Conservation (phyloP, 805 yeast species). For the Candida alai region DNA sequence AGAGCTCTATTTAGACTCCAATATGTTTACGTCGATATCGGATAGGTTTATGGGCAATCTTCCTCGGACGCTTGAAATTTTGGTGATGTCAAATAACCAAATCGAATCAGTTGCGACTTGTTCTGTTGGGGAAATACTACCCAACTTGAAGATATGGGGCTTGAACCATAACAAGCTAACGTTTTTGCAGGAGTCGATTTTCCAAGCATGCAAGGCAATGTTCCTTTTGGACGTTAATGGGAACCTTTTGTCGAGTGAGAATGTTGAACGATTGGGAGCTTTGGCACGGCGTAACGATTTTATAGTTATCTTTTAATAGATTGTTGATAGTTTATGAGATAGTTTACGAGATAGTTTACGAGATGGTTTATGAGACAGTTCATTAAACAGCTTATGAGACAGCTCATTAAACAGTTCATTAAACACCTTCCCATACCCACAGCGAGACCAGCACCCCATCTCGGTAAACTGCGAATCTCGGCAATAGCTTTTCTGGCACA, state of each 20-base stretch:
- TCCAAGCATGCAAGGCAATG: slow-evolving; percentile 4
- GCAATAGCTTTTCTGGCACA: too few species aligned
- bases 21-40: slow-evolving; percentile 19
- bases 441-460: too few species aligned
- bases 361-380: too few species aligned
- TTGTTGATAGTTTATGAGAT: too few species aligned
- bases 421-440: too few species aligned
- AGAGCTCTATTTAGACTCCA: slow-evolving; percentile 22
- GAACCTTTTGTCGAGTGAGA: slow-evolving; percentile 13
- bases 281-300: slow-evolving; percentile 8
- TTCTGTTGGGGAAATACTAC: slow-evolving; percentile 11
- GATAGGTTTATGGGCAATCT: slow-evolving; percentile 17
- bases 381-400: too few species aligned
- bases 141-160: slow-evolving; percentile 16
- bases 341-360: too few species aligned
- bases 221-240: slow-evolving; percentile 12
- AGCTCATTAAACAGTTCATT: too few species aligned
- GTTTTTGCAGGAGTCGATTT: slow-evolving; percentile 7
- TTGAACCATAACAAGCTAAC: slow-evolving; percentile 15
- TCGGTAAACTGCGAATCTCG: too few species aligned
- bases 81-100: slow-evolving; percentile 14
- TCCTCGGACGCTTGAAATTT: slow-evolving; percentile 23
- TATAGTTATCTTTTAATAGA: slow-evolving; percentile 8
- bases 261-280: slow-evolving; percentile 9
- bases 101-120: slow-evolving; percentile 8